Evolutionary conservation across 306 rosid species (phyloP), one percentile per base, ranked within the genome.

Genomic region (Oxytropis ochrocephala): DNA sequence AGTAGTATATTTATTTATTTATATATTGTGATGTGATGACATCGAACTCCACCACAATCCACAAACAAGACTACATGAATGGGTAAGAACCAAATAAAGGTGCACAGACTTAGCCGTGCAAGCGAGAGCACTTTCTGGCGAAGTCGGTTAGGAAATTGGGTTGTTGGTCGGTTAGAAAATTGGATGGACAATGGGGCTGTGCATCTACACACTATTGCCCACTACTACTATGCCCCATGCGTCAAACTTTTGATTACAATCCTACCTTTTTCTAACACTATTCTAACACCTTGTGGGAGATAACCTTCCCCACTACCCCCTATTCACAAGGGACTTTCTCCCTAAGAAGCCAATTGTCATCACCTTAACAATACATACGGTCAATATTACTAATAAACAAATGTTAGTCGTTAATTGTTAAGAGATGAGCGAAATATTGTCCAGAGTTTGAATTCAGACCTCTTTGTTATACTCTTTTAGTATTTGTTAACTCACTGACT

Each of bases 181-280:
- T 60, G 46, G 51, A 43, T 60, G 46, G 51, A 43, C 63, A 3
- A 47, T 18, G 21, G 30, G 21, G 17, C 8, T 35, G 52, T 36
- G 51, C 43, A 43, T 9, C 30, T 5, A 17, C 67, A 33, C 76
- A 64, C 54, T 69, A n/a, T n/a, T 70, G 21, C 10, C 77, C 74
- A 64, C 70, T 24, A 24, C 70, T 24, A 24, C 29, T 56, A 49
- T 47, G 12, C 12, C 32, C 56, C 64, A 73, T 38, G 82, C 79
- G 79, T 81, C 74, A 68, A 7, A 41, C 82, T 68, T 77, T 80
- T 50, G 30, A 41, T 17, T 5, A 2, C 39, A 14, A 27, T n/a
- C 16, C 42, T 6, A 27, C 14, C 53, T 36, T 64, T 64, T 30
- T 46, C 7, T 0, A 42, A 16, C 14, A 49, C 30, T 36, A 61